phyloP scores from a whole-genome alignment of 225 moss, liverwort and hornwort genomes.

The Pseudoscleropodium purum region DNA sequence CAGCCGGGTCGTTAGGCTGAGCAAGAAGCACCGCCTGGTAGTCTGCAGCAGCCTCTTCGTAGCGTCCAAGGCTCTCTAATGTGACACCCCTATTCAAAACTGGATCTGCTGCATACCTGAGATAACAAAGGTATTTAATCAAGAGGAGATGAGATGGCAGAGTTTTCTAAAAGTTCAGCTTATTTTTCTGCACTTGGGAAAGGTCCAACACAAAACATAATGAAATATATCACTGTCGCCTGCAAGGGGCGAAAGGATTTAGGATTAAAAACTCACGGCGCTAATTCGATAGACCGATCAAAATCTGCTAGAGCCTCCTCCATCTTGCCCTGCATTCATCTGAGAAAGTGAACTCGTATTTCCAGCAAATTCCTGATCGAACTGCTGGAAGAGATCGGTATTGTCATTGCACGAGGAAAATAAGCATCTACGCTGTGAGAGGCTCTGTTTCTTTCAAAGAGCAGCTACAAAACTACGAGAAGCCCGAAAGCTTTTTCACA shows the following conservation, averaged over 20 bases:
- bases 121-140: not conserved
- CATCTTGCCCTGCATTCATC: constrained; percentile 63
- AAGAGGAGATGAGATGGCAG: not conserved
- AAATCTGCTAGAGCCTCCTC: constrained; percentile 87
- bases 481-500: not conserved
- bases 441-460: not conserved
- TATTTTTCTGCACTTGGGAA: not conserved
- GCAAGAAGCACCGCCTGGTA: constrained; percentile 89
- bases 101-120: constrained; percentile 92
- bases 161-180: not conserved
- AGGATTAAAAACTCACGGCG: constrained; percentile 56
- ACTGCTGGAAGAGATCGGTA: not conserved
- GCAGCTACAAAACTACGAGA: not conserved
- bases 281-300: constrained; percentile 69
- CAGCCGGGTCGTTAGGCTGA: constrained; percentile 93
- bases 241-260: not conserved
- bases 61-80: constrained; percentile 83
- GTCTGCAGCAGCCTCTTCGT: constrained; percentile 79
- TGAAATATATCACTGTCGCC: not conserved
- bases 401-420: not conserved
- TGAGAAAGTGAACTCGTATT: not conserved
- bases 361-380: not conserved
- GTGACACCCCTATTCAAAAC: constrained; percentile 90
- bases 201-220: not conserved
- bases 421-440: not conserved